Percentiles rank a stretch among this genome's conserved stretches.
Evolutionary conservation across 148 eudicot species (phyloP).

Genomic region (Cornus controversa): DNA sequence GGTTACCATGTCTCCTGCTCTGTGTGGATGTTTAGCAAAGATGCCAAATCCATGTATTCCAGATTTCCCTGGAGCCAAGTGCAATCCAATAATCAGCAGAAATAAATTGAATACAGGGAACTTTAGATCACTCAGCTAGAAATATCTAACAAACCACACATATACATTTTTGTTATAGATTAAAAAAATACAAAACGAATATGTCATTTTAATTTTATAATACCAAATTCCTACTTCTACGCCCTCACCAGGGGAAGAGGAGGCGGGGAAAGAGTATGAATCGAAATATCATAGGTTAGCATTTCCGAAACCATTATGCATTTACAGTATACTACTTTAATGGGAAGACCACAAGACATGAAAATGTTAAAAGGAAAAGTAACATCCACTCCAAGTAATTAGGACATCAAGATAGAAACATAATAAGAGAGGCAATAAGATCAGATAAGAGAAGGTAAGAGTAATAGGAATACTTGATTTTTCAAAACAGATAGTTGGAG

Average conservation of each 20-base stretch:
- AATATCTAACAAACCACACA: background rate
- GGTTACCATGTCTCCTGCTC: conserved; percentile 94
- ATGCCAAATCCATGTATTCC: conserved; percentile 97
- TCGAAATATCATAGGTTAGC: too few species aligned
- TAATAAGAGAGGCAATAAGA: background rate
- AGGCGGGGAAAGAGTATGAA: too few species aligned
- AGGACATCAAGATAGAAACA: background rate
- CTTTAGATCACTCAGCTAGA: background rate
- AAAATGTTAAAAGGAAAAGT: background rate
- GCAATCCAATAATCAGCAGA: conserved; percentile 9
- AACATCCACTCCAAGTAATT: background rate
- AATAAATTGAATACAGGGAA: background rate
- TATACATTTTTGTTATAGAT: background rate
- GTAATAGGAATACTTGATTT: too few species aligned
- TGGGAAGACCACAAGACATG: too few species aligned
- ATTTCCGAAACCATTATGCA: too few species aligned
- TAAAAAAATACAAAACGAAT: background rate
- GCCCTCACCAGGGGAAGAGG: too few species aligned
- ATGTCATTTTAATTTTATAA: background rate
- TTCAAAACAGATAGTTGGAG: background rate
- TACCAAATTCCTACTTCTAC: too few species aligned
- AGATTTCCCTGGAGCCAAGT: conserved; percentile 68
- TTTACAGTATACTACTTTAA: too few species aligned
- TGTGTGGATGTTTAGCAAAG: conserved; percentile 81
- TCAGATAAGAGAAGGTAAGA: background rate